Evolutionary conservation across 257 asterid species (phyloP).

Genomic region (Scutellaria barbata): DNA sequence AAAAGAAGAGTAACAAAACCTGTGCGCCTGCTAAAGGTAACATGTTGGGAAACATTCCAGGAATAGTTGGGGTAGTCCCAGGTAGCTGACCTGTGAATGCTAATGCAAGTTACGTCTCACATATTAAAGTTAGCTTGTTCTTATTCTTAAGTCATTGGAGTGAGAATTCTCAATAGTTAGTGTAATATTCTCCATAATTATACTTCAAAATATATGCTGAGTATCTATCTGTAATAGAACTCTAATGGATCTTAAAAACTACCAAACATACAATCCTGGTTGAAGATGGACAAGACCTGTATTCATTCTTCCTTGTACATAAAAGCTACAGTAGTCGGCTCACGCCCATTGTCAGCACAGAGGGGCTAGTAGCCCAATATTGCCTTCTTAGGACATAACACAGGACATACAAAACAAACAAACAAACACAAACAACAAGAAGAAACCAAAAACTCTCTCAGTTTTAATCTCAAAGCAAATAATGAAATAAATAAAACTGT

Average conservation of each 20-base stretch:
- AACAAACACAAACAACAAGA: conserved; percentile 95
- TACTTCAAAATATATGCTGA: conserved; percentile 30
- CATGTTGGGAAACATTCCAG: conserved; percentile 87
- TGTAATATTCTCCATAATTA: conserved; percentile 9
- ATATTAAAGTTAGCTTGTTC: conserved; percentile 30
- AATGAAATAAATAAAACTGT: conserved; percentile 47
- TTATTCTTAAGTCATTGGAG: conserved; percentile 29
- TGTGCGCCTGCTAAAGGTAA: conserved; percentile 78
- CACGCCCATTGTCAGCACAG: conserved; percentile 99
- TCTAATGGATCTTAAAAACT: conserved; percentile 48
- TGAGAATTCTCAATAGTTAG: conserved; percentile 14
- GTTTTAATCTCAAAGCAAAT: conserved; percentile 73
- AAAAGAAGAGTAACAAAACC: conserved; percentile 45
- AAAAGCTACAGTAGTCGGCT: conserved; percentile 99
- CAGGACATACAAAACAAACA: conserved; percentile 98
- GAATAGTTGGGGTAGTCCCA: conserved; percentile 64
- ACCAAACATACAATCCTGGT: conserved; percentile 86
- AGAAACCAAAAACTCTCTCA: conserved; percentile 95
- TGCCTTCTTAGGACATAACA: conserved; percentile 96
- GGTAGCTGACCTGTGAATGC: conserved; percentile 79
- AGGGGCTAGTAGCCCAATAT: conserved; percentile 99
- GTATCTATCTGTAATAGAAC: conserved; percentile 34
- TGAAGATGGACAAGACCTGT: conserved; percentile 99
- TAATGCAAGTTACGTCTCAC: conserved; percentile 38
- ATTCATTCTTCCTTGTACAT: conserved; percentile 84